A percentile compares a stretch with the other conserved stretches of the same genome.
phyloP scores from a whole-genome alignment of 176 grass and related monocot genomes.

The Triticum monococcum region DNA sequence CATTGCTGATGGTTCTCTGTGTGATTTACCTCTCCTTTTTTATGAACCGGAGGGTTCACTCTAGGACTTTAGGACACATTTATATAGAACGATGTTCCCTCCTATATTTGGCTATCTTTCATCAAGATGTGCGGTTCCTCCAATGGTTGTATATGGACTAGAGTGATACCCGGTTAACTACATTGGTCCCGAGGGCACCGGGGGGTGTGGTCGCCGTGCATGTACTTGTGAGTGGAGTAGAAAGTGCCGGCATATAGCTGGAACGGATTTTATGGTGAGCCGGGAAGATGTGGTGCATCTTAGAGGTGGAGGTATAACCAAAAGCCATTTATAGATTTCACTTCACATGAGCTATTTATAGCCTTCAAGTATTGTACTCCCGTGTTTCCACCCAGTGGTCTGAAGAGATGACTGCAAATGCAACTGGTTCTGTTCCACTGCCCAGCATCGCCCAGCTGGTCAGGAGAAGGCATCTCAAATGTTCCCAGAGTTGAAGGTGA shows the following conservation, averaged over 20 bases:
- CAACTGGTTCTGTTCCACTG: too few relatives aligned
- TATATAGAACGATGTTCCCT: constrained; percentile 24
- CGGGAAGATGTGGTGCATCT: too few relatives aligned
- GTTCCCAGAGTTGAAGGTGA: background rate
- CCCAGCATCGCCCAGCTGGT: too few relatives aligned
- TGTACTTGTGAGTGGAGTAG: background rate
- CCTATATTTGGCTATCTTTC: constrained; percentile 13
- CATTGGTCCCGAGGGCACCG: background rate
- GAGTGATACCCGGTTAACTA: background rate
- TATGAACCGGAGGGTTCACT: background rate
- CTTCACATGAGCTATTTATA: background rate
- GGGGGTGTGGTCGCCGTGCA: background rate
- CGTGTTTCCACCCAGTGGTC: too few relatives aligned
- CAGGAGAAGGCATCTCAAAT: too few relatives aligned
- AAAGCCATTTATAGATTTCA: background rate
- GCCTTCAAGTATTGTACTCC: too few relatives aligned
- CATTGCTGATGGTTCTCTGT: constrained; percentile 17
- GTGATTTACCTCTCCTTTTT: background rate
- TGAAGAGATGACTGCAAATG: too few relatives aligned
- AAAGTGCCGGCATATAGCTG: background rate
- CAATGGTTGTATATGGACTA: constrained; percentile 10
- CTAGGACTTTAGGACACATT: background rate
- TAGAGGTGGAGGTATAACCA: background rate
- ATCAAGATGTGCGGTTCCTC: background rate
- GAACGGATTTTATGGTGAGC: background rate